Percentiles rank a stretch among this genome's conserved stretches.
Conservation (phyloP, 2,329 filamentous ascomycete species). For the Aschersonia sp. region DNA sequence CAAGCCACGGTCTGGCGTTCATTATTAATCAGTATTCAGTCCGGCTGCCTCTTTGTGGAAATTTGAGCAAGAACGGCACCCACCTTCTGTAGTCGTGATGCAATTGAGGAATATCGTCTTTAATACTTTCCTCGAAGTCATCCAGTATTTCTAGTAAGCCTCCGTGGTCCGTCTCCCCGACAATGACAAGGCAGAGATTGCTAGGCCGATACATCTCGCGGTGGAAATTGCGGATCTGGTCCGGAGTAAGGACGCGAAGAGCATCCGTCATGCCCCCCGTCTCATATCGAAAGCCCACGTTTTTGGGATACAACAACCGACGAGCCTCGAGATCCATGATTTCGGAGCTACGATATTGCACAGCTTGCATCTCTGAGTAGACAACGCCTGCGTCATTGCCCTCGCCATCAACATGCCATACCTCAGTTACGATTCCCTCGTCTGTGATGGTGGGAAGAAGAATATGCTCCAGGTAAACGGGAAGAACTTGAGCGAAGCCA, state of each 20-base stretch:
- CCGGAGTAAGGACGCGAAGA: slow-evolving; percentile 69
- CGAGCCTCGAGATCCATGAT: slow-evolving; percentile 78
- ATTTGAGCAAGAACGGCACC: slow-evolving; percentile 1
- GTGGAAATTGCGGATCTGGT: slow-evolving; percentile 90
- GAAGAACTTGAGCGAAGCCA: slow-evolving; percentile 86
- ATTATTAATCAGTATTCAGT: no score
- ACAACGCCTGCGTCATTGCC: slow-evolving; percentile 95
- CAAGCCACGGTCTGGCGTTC: slow-evolving; percentile 58
- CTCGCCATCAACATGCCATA: slow-evolving; percentile 86
- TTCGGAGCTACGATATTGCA: slow-evolving; percentile 72
- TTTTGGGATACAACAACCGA: slow-evolving; percentile 72
- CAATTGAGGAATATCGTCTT: slow-evolving; percentile 64
- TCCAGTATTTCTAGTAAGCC: slow-evolving; percentile 72
- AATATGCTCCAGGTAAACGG: slow-evolving; percentile 90
- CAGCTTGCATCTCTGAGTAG: slow-evolving; percentile 97
- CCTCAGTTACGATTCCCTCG: slow-evolving; percentile 85
- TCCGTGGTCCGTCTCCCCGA: slow-evolving; percentile 79
- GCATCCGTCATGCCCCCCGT: slow-evolving; percentile 97
- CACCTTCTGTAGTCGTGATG: slow-evolving; percentile 61
- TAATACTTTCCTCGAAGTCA: slow-evolving; percentile 74
- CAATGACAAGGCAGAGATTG: slow-evolving; percentile 80
- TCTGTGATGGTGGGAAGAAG: slow-evolving; percentile 86
- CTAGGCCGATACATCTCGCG: slow-evolving; percentile 96
- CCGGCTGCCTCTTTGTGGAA: neutral
- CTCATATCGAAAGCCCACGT: slow-evolving; percentile 88